Percentiles rank a stretch among this genome's conserved stretches.
Conservation (phyloP, 495 filamentous ascomycete species). For the Aspergillus mulundensis region DNA sequence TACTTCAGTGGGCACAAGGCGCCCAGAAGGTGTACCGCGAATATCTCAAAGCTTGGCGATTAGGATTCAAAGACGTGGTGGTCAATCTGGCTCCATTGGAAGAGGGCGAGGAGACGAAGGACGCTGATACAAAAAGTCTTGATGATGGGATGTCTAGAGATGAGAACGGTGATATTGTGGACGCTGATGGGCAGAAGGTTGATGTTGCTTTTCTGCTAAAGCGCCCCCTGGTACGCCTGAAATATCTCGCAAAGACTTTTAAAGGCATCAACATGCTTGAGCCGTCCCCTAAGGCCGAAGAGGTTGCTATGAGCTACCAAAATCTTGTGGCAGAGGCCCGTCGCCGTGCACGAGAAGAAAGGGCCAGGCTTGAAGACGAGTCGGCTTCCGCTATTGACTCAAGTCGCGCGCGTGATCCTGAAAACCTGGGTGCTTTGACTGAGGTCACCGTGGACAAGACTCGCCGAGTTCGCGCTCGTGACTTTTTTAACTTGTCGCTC, state of each 20-base stretch:
- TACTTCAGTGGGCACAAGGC: conserved; percentile 76
- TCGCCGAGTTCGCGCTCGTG: conserved; percentile 78
- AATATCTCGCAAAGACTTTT: conserved; percentile 80
- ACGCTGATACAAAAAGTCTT: conserved; percentile 52
- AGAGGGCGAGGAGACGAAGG: conserved; percentile 41
- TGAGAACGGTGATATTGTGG: conserved; percentile 71
- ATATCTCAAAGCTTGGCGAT: conserved; percentile 85
- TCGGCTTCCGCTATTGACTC: conserved; percentile 80
- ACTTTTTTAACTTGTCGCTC: conserved; percentile 82
- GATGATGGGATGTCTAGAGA: conserved; percentile 71
- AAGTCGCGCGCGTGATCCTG: conserved; percentile 70
- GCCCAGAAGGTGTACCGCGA: conserved; percentile 76
- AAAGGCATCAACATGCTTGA: conserved; percentile 60
- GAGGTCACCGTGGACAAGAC: conserved; percentile 67
- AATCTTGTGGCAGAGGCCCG: conserved; percentile 72
- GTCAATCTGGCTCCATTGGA: conserved; percentile 80
- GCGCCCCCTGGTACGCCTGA: conserved; percentile 80
- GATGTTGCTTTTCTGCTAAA: conserved; percentile 94
- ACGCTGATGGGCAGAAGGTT: conserved; percentile 78
- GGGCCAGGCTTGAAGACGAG: conserved; percentile 83
- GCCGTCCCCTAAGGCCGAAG: conserved; percentile 55
- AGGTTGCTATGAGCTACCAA: conserved; percentile 57
- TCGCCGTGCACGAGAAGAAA: conserved; percentile 76
- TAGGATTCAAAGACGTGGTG: conserved; percentile 93
- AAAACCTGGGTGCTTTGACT: conserved; percentile 64